Conservation (phyloP, 73 alveolate genomes). For the Paramecium bursaria region DNA sequence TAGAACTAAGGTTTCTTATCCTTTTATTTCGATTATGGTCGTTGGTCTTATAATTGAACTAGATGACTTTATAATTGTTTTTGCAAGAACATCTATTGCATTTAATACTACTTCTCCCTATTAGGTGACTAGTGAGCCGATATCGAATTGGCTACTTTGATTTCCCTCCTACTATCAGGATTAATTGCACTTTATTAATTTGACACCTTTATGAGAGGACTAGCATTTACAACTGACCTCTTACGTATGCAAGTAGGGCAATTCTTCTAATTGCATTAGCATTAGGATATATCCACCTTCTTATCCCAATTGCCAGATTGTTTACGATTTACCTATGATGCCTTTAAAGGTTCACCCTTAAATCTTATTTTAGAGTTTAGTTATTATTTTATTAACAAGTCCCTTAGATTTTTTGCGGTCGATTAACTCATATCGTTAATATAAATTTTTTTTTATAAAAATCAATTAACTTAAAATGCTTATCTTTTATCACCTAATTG, state of each 20-base stretch:
- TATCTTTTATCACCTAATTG: neutral
- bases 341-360: slow-evolving; percentile 48
- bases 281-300: slow-evolving; percentile 50
- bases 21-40: slow-evolving; percentile 42
- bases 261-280: slow-evolving; percentile 55
- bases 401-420: slow-evolving; percentile 56
- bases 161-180: slow-evolving; percentile 55
- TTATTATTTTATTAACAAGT: slow-evolving; percentile 40
- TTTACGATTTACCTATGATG: slow-evolving; percentile 9
- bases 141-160: slow-evolving; percentile 44
- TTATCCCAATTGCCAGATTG: slow-evolving; percentile 63
- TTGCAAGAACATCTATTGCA: slow-evolving; percentile 55
- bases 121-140: slow-evolving; percentile 58
- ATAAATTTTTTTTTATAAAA: too few species aligned
- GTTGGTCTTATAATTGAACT: slow-evolving; percentile 3
- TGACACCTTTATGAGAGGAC: slow-evolving; percentile 45
- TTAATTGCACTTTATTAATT: neutral
- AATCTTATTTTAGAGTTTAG: slow-evolving; percentile 32
- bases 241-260: slow-evolving; percentile 25
- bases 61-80: slow-evolving; percentile 27
- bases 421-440: slow-evolving; percentile 62
- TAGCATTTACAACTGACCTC: slow-evolving; percentile 34
- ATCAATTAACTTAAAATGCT: too few species aligned
- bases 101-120: slow-evolving; percentile 47
- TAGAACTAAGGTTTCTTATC: slow-evolving; percentile 54